A percentile compares a stretch with the other conserved stretches of the same genome.
Evolutionary conservation across 2,329 filamentous ascomycete genomes (phyloP).

Genomic region (Karstenula rhodostoma): DNA sequence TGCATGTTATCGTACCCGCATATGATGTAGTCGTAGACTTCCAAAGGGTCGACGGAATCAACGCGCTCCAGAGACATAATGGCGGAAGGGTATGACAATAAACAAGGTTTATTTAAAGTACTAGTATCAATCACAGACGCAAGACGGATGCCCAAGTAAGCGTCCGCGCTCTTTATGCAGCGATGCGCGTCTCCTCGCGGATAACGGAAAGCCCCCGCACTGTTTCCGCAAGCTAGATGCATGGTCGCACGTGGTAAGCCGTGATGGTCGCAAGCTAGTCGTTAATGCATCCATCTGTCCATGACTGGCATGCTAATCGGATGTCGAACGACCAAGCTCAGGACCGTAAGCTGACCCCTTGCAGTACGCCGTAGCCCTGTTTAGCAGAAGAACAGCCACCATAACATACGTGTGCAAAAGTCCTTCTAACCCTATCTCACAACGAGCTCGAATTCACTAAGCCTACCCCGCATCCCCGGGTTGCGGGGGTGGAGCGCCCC

Average conservation of each 20-base stretch:
- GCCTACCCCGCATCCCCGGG: neutral
- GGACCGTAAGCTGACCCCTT: neutral
- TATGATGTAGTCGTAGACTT: constrained; percentile 32
- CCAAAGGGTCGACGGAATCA: constrained; percentile 1
- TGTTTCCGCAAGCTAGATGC: neutral
- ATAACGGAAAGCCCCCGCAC: neutral
- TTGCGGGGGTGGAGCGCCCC: neutral
- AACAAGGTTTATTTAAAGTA: neutral
- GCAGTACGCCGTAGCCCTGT: neutral
- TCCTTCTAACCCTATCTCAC: neutral
- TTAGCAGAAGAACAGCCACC: neutral
- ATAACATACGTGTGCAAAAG: neutral
- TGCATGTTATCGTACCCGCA: constrained; percentile 28
- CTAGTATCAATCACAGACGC: neutral
- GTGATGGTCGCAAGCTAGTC: neutral
- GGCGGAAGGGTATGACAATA: neutral
- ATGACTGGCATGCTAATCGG: neutral
- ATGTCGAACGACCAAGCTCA: neutral
- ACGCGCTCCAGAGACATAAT: neutral
- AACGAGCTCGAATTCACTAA: neutral
- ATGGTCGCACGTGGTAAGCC: neutral
- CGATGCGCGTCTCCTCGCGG: neutral
- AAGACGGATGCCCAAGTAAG: neutral
- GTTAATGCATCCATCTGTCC: neutral
- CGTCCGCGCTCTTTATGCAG: neutral